Evolutionary conservation across 2,329 filamentous ascomycete genomes (phyloP), one percentile per base, ranked within the genome.

Genomic region (Penicillium digitatum): DNA sequence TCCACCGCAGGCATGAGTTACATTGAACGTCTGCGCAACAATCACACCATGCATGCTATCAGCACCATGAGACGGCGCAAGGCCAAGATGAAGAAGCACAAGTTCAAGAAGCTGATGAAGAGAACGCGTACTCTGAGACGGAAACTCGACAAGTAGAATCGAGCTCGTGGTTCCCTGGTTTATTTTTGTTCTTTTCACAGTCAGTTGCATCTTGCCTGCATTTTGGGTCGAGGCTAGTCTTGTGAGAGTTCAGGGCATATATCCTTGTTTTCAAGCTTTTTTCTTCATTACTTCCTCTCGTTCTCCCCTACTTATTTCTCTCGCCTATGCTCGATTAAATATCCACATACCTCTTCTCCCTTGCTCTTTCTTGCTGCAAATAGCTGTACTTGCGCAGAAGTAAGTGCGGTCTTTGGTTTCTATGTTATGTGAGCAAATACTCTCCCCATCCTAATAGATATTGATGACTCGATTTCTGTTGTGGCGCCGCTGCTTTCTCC

Each of bases 31-130:
- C 84, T 89, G 79, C 82, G 83, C 48, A 64, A 72, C 55, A 74
- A 78, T 61, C 64, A 66, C 63, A 67, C 72, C 72, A 92, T 96
- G 87, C 78, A 87, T 58, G 84, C 90, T 61, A 90, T 99, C 71
- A 95, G 90, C 70, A 93, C 96, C 65, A 91, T 87, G 81, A 83
- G 94, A 74, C 90, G 95, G 76, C 82, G 91, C 71, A 95, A 94
- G 79, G 79, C 96, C 70, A 96, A 91, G 85, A 99, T 99, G 92
- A 99, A 99, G 89, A 99, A 97, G 85, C 93, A 97, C 84, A 99
- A 99, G 86, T 96, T 96, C 78, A 97, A 96, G 91, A 99, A 99
- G 85, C 81, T 97, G 65, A 91, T 96, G 89, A 89, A 88, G 81
- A 84, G 86, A 76, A 96, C 93, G 69, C 85, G 93, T 73, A 93